A percentile compares a stretch with the other conserved stretches of the same genome.
phyloP scores from a whole-genome alignment of 768 basidiomycete genomes.

The Tulasnella sp. region DNA sequence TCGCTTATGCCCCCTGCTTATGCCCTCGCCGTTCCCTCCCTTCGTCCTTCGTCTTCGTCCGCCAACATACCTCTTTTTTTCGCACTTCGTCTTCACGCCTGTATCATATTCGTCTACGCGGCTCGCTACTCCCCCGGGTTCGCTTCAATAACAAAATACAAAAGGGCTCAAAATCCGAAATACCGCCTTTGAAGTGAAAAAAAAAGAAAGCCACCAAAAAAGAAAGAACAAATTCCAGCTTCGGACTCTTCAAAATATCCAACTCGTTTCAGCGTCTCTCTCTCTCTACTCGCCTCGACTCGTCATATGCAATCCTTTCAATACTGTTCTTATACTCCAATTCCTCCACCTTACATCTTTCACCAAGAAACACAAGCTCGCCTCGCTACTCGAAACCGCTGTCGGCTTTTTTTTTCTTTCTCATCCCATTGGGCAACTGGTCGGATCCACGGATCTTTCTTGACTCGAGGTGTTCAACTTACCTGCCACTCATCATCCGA shows the following conservation, averaged over 20 bases:
- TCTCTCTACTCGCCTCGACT: slow-evolving; percentile 16
- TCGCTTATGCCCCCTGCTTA: background rate
- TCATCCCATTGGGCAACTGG: slow-evolving; percentile 5
- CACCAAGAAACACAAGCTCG: slow-evolving; percentile 11
- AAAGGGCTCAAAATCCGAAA: slow-evolving; percentile 7
- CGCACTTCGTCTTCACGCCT: slow-evolving; percentile 41
- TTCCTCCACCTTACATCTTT: slow-evolving; percentile 1
- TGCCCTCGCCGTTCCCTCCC: background rate
- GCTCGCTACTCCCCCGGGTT: slow-evolving; percentile 12
- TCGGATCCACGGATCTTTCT: slow-evolving; percentile 11
- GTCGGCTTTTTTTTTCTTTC: slow-evolving; percentile 39
- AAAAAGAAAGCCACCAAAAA: background rate
- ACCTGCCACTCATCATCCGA: background rate
- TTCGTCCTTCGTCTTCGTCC: slow-evolving; percentile 26
- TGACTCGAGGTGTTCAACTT: background rate
- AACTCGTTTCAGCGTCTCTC: background rate
- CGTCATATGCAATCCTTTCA: slow-evolving; percentile 26
- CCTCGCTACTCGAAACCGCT: slow-evolving; percentile 34
- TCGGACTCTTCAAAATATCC: background rate
- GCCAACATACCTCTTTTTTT: background rate
- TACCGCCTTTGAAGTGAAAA: slow-evolving; percentile 14
- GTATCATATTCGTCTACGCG: slow-evolving; percentile 54
- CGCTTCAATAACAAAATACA: slow-evolving; percentile 7
- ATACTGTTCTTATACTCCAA: slow-evolving; percentile 22
- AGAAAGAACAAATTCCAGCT: background rate